phyloP scores from a whole-genome alignment of 106 monocot species.

The Platanthera zijinensis region DNA sequence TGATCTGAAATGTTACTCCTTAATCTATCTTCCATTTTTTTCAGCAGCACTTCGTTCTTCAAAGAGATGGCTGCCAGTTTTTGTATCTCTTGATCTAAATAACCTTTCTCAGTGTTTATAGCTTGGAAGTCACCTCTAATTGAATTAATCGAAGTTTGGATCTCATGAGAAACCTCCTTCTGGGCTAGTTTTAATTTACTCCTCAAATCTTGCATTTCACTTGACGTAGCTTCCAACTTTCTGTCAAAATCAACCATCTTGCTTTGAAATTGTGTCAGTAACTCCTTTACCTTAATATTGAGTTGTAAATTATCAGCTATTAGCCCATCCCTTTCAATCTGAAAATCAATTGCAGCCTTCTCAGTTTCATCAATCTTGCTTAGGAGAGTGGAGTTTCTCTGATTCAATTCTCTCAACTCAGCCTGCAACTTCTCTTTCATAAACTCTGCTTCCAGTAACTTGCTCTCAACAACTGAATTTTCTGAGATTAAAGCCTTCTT shows the following conservation, averaged over 20 bases:
- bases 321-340: constrained; percentile 25
- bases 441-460: constrained; percentile 17
- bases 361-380: too few relatives aligned
- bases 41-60: constrained; percentile 11
- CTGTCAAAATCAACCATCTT: constrained; percentile 26
- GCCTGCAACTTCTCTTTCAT: too few relatives aligned
- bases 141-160: constrained; percentile 13
- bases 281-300: constrained; percentile 23
- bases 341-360: too few relatives aligned
- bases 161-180: constrained; percentile 12
- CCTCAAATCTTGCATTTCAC: constrained; percentile 11
- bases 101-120: constrained; percentile 14
- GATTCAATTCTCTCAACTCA: too few relatives aligned
- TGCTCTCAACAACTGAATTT: constrained; percentile 5
- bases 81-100: constrained; percentile 21
- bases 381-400: too few relatives aligned
- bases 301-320: constrained; percentile 21
- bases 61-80: constrained; percentile 5
- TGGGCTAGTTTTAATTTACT: constrained; percentile 10
- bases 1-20: constrained; percentile 27
- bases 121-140: constrained; percentile 20
- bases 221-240: constrained; percentile 14
- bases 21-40: constrained; percentile 20
- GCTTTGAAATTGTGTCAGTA: constrained; percentile 11
- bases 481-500: constrained; percentile 20